Percentiles rank a stretch among this genome's conserved stretches.
phyloP scores from a whole-genome alignment of 2,329 filamentous ascomycete species.

The Ceratocystis eucalypticola region DNA sequence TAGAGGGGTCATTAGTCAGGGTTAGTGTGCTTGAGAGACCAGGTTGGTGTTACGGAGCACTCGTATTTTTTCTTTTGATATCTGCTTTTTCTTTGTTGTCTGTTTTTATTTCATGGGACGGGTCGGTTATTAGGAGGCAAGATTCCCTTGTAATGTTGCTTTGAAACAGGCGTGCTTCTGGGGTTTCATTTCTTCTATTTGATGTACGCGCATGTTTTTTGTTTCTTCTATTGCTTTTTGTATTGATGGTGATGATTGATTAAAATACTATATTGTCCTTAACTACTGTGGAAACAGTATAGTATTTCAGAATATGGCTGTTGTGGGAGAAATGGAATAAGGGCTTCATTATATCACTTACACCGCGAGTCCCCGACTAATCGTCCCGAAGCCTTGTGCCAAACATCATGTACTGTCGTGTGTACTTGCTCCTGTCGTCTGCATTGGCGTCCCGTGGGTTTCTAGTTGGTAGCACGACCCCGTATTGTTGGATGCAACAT shows the following conservation, averaged over 20 bases:
- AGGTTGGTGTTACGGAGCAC: not conserved
- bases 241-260: not conserved
- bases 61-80: constrained; percentile 7
- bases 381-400: constrained; percentile 42
- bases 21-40: not conserved
- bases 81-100: constrained; percentile 19
- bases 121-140: constrained; percentile 6
- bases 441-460: constrained; percentile 33
- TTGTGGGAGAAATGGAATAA: not conserved
- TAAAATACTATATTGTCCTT: not conserved
- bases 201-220: not conserved
- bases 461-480: constrained; percentile 34
- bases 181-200: constrained; percentile 14
- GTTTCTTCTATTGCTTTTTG: not conserved
- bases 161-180: constrained; percentile 16
- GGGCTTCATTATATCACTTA: not conserved
- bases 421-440: constrained; percentile 39
- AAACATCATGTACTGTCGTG: constrained; percentile 50
- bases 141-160: constrained; percentile 4
- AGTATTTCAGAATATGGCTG: no score
- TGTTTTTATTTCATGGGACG: constrained; percentile 14
- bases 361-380: not conserved
- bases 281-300: not conserved
- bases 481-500: constrained; percentile 61
- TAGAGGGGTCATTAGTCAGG: not conserved